phyloP scores from a whole-genome alignment of 2,329 filamentous ascomycete genomes.

The Xylaria sp. region DNA sequence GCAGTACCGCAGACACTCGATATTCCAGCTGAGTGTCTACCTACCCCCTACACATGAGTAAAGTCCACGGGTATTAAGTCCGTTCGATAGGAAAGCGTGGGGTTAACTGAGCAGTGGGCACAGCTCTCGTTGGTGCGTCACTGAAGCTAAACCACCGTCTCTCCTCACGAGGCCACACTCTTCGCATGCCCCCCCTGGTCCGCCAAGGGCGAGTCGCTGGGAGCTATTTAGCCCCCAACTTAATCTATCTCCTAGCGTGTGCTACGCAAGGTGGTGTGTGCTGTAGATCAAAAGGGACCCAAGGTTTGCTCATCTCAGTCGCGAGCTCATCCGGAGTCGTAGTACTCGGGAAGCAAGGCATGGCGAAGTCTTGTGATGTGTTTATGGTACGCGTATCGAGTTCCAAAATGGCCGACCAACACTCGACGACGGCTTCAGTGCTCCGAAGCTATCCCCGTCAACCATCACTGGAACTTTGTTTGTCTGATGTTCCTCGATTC shows the following conservation, averaged over 20 bases:
- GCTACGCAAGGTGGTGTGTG: not conserved
- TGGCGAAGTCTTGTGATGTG: not conserved
- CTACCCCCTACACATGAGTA: too few relatives aligned
- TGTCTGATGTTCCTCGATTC: constrained; percentile 24
- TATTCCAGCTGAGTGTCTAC: too few relatives aligned
- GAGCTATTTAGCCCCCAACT: constrained; percentile 13
- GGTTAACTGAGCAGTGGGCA: constrained; percentile 30
- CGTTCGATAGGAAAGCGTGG: constrained; percentile 23
- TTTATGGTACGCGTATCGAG: not conserved
- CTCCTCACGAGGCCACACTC: constrained; percentile 25
- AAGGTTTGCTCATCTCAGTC: constrained; percentile 9
- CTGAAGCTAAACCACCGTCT: constrained; percentile 22
- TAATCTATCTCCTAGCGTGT: not conserved
- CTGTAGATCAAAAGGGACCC: not conserved
- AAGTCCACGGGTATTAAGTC: not conserved
- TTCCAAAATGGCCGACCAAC: not conserved
- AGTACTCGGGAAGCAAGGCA: not conserved
- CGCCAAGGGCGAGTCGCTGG: constrained; percentile 25
- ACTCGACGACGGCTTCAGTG: not conserved
- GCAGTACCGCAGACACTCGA: too few relatives aligned
- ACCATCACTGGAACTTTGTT: too few relatives aligned
- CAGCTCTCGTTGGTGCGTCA: constrained; percentile 26
- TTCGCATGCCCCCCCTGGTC: constrained; percentile 9
- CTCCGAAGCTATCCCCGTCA: not conserved
- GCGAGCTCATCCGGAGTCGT: too few relatives aligned